phyloP scores from a whole-genome alignment of 148 eudicot species.

The Vaccinium vitisidaea region DNA sequence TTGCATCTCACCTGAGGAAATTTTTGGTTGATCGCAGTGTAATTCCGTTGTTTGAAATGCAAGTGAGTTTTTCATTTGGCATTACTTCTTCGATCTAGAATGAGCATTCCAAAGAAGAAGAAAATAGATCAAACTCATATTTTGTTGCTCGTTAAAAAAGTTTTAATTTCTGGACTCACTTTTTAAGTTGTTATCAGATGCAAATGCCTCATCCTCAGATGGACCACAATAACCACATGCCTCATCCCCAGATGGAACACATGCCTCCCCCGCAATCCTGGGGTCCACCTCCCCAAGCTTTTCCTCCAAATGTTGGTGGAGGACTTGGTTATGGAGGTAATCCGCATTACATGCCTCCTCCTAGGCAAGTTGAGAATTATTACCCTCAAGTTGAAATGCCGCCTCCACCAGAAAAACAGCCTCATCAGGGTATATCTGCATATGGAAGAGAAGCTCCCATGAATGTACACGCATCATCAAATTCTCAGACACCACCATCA shows the following conservation, averaged over 20 bases:
- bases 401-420: slow-evolving; percentile 61
- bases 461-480: slow-evolving; percentile 50
- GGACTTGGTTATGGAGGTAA: slow-evolving; percentile 61
- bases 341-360: slow-evolving; percentile 68
- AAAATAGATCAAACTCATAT: not conserved
- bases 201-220: slow-evolving; percentile 61
- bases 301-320: slow-evolving; percentile 52
- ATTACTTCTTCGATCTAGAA: not conserved
- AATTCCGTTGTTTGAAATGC: slow-evolving; percentile 70
- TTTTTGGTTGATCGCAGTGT: slow-evolving; percentile 90
- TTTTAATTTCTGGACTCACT: not conserved
- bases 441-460: slow-evolving; percentile 79
- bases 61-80: slow-evolving; percentile 38
- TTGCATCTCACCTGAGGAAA: slow-evolving; percentile 78
- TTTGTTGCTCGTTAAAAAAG: not conserved
- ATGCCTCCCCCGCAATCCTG: slow-evolving; percentile 71
- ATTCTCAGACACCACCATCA: slow-evolving; percentile 58
- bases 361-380: slow-evolving; percentile 66
- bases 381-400: slow-evolving; percentile 68
- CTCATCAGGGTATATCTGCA: slow-evolving; percentile 75
- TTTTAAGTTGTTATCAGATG: slow-evolving; percentile 47
- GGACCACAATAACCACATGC: slow-evolving; percentile 30
- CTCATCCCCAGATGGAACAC: slow-evolving; percentile 27
- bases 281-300: slow-evolving; percentile 72
- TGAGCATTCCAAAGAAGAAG: not conserved